phyloP scores from a whole-genome alignment of 2,329 filamentous ascomycete genomes.

The Ophiocordyceps australis region DNA sequence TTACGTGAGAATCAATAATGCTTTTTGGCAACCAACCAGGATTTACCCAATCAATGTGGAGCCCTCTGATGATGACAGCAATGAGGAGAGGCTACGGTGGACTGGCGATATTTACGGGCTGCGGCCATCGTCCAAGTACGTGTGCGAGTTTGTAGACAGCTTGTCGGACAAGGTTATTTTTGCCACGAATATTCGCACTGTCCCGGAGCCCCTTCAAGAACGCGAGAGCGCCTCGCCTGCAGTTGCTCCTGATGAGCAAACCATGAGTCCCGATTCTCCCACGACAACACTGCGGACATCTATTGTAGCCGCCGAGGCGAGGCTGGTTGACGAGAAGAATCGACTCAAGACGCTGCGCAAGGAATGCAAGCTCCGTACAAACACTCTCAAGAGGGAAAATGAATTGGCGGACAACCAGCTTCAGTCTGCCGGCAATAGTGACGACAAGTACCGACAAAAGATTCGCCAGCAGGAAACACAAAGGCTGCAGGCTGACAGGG shows the following conservation, averaged over 20 bases:
- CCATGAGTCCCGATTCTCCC: slow-evolving; percentile 56
- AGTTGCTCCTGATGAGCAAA: slow-evolving; percentile 30
- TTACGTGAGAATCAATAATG: slow-evolving; percentile 62
- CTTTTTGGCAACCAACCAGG: slow-evolving; percentile 60
- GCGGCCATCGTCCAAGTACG: slow-evolving; percentile 57
- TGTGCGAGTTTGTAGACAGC: slow-evolving; percentile 59
- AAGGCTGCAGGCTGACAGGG: slow-evolving; percentile 44
- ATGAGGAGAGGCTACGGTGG: slow-evolving; percentile 36
- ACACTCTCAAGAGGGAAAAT: slow-evolving; percentile 53
- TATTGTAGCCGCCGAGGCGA: slow-evolving; percentile 52
- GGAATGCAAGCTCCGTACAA: slow-evolving; percentile 54
- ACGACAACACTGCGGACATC: slow-evolving; percentile 61
- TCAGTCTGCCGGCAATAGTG: slow-evolving; percentile 50
- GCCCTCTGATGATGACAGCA: slow-evolving; percentile 10
- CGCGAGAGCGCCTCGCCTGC: slow-evolving; percentile 10
- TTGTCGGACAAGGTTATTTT: slow-evolving; percentile 48
- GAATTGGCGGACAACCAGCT: slow-evolving; percentile 49
- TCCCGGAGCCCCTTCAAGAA: slow-evolving; percentile 22
- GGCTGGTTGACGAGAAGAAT: slow-evolving; percentile 49
- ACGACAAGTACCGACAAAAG: slow-evolving; percentile 61
- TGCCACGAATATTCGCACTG: slow-evolving; percentile 52
- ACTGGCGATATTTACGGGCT: slow-evolving; percentile 53
- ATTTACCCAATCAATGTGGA: slow-evolving; percentile 32
- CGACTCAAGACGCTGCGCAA: slow-evolving; percentile 54
- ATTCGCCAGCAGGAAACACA: slow-evolving; percentile 59